phyloP scores from a whole-genome alignment of 805 yeast species.

The Kodamaea leandrae region DNA sequence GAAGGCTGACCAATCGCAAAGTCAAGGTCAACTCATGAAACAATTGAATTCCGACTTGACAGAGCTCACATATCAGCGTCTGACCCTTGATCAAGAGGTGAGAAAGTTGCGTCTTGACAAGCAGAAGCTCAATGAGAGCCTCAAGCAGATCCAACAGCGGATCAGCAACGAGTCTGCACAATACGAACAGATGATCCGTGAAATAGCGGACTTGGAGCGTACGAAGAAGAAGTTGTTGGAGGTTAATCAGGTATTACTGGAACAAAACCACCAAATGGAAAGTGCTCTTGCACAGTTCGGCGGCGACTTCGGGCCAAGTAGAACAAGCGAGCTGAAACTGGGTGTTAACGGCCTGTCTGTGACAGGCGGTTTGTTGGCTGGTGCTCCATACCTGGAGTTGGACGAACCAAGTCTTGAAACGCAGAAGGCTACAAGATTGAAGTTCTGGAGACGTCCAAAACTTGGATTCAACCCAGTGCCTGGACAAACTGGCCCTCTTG shows the following conservation, averaged over 20 bases:
- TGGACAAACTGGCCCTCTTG: constrained; percentile 3
- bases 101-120: constrained; percentile 29
- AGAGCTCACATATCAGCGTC: constrained; percentile 1
- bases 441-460: constrained; percentile 46
- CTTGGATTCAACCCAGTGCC: constrained; percentile 22
- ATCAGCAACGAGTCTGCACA: constrained; percentile 40
- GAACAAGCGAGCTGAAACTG: constrained; percentile 1
- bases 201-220: constrained; percentile 48
- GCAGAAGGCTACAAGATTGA: constrained; percentile 42
- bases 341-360: background rate
- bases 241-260: constrained; percentile 22
- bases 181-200: constrained; percentile 45
- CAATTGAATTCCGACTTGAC: constrained; percentile 4
- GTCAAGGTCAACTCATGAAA: background rate
- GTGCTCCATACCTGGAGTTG: constrained; percentile 13
- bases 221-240: constrained; percentile 45
- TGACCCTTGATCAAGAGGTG: constrained; percentile 4
- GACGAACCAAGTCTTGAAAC: constrained; percentile 21
- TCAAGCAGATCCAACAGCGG: constrained; percentile 42
- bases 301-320: constrained; percentile 1
- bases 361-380: constrained; percentile 9
- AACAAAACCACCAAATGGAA: constrained; percentile 20
- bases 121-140: constrained; percentile 26
- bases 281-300: constrained; percentile 4
- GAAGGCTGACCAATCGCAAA: constrained; percentile 1